Percentiles rank a stretch among this genome's conserved stretches.
Evolutionary conservation across 208 protist species (phyloP).

Genomic region (Strigomonas culicis): DNA sequence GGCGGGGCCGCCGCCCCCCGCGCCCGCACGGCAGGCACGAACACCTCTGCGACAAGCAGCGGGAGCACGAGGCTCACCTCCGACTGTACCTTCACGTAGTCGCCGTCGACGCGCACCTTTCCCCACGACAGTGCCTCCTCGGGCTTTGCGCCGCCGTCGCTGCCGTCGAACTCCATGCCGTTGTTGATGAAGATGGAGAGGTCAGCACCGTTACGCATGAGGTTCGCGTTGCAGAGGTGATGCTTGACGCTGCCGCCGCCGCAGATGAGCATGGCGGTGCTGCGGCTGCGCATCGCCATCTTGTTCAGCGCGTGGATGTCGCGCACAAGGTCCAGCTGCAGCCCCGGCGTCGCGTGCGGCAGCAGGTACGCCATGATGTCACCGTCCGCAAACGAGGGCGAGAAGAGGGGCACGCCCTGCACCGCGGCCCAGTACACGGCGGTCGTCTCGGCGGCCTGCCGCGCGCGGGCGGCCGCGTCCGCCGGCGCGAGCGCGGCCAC

Average conservation of each 20-base stretch:
- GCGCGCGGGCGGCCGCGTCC: slow-evolving; percentile 22
- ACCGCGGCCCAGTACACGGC: slow-evolving; percentile 78
- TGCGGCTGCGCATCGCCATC: slow-evolving; percentile 89
- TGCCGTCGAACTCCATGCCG: slow-evolving; percentile 98
- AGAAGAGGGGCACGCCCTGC: slow-evolving; percentile 79
- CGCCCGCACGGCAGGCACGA: slow-evolving; percentile 72
- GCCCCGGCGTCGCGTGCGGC: not conserved
- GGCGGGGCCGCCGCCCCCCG: not conserved
- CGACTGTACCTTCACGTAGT: slow-evolving; percentile 97
- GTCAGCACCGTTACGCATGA: slow-evolving; percentile 99
- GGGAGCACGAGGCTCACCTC: slow-evolving; percentile 98
- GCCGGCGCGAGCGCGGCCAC: not conserved
- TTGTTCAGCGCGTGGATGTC: slow-evolving; percentile 98
- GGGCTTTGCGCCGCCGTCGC: slow-evolving; percentile 96
- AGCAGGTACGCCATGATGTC: slow-evolving; percentile 70
- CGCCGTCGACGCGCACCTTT: slow-evolving; percentile 95
- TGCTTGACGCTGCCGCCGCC: slow-evolving; percentile 98
- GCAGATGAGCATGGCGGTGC: slow-evolving; percentile 98
- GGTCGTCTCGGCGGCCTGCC: slow-evolving; percentile 42
- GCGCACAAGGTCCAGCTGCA: slow-evolving; percentile 79
- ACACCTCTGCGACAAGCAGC: slow-evolving; percentile 95
- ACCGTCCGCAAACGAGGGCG: slow-evolving; percentile 75
- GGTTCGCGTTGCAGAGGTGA: slow-evolving; percentile 99
- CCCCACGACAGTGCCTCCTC: slow-evolving; percentile 99
- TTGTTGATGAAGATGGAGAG: slow-evolving; percentile 98